phyloP scores from a whole-genome alignment of 352 stramenopile genomes.

The Phytophthora boehmeriae region DNA sequence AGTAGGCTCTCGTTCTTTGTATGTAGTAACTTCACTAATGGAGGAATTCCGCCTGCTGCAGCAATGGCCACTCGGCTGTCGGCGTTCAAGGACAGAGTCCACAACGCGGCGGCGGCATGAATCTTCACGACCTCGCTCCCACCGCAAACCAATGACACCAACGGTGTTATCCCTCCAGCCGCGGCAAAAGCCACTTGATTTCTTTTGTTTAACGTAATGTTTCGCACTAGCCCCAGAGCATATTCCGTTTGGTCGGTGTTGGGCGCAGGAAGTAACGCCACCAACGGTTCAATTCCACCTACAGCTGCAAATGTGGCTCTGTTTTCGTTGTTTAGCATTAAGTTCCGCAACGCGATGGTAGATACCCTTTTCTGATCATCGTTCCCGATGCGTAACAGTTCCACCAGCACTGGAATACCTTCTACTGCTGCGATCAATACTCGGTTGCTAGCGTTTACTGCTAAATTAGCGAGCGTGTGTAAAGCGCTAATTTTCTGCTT shows the following conservation, averaged over 20 bases:
- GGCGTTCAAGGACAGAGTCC: no score
- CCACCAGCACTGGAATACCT: conserved; percentile 7
- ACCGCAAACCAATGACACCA: background rate
- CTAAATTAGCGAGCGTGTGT: background rate
- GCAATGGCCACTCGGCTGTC: no score
- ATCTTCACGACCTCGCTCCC: background rate
- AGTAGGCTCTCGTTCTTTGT: background rate
- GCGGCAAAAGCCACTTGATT: background rate
- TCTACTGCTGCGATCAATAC: conserved; percentile 1
- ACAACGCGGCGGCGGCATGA: no score
- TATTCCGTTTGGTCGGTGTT: no score
- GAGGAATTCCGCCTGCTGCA: no score
- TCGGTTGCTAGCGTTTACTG: background rate
- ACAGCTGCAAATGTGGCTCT: background rate
- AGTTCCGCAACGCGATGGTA: background rate
- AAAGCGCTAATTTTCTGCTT: background rate
- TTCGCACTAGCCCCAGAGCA: no score
- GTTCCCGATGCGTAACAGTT: background rate
- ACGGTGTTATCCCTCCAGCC: background rate
- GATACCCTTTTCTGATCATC: background rate
- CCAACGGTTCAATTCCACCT: background rate
- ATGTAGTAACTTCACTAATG: background rate
- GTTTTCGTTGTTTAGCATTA: background rate
- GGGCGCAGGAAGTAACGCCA: no score
- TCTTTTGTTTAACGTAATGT: no score